These are phyloP conservation scores for Cutaneotrichosporon sp. DNA, from an alignment of 1,284 basidiomycete genomes.

Conservation along the genomic window DNA sequence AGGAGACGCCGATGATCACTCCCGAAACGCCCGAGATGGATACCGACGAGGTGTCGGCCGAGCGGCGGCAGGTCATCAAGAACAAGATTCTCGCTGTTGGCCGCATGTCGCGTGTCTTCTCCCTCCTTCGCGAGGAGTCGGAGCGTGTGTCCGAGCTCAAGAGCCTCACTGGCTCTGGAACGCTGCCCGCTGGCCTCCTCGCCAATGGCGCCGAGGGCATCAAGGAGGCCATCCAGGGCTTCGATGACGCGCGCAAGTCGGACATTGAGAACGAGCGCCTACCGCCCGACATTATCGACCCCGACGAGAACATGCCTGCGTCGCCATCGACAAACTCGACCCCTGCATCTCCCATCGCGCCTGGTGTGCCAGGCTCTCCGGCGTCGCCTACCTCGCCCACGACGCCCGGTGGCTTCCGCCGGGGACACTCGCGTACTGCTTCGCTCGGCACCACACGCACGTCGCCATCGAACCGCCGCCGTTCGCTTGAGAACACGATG, in stretches of 20 bases:
- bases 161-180: slow-evolving; percentile 73
- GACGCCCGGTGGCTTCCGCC: slow-evolving; percentile 41
- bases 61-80: slow-evolving; percentile 82
- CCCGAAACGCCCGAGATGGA: slow-evolving; percentile 43
- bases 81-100: slow-evolving; percentile 99
- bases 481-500: slow-evolving; percentile 94
- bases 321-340: slow-evolving; percentile 53
- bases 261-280: slow-evolving; percentile 99
- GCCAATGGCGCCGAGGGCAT: slow-evolving; percentile 91
- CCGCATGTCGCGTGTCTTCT: slow-evolving; percentile 93
- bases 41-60: slow-evolving; percentile 60
- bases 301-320: slow-evolving; percentile 57
- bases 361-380: slow-evolving; percentile 19
- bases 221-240: slow-evolving; percentile 89
- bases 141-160: slow-evolving; percentile 97
- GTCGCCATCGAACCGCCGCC: slow-evolving; percentile 84
- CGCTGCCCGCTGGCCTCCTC: slow-evolving; percentile 81
- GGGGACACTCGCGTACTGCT: slow-evolving; percentile 77
- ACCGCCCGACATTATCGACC: slow-evolving; percentile 89
- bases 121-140: slow-evolving; percentile 96
- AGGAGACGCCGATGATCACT: slow-evolving; percentile 57
- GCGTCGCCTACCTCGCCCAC: slow-evolving; percentile 51
- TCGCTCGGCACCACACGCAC: slow-evolving; percentile 96
- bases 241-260: slow-evolving; percentile 96
- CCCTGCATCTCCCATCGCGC: slow-evolving; percentile 28